A percentile compares a stretch with the other conserved stretches of the same genome.
phyloP scores from a whole-genome alignment of 441 rosid genomes.

The Croton setiger region DNA sequence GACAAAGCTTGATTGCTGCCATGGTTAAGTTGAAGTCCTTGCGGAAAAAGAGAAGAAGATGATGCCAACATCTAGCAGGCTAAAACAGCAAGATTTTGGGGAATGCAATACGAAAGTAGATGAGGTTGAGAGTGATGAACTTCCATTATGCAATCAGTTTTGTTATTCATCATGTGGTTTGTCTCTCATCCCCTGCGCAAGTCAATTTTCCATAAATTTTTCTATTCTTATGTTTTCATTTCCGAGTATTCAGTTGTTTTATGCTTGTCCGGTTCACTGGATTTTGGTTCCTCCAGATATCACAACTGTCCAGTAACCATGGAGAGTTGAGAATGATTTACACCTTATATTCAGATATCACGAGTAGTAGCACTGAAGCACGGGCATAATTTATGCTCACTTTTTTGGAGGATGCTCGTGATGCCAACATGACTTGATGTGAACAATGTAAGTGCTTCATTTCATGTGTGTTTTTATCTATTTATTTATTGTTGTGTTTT shows the following conservation, averaged over 20 bases:
- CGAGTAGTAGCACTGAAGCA: background rate
- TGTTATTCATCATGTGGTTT: conserved; percentile 21
- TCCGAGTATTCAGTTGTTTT: background rate
- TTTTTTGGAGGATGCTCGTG: background rate
- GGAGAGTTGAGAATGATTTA: background rate
- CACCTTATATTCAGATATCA: background rate
- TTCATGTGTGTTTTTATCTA: background rate
- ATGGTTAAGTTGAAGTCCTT: conserved; percentile 46
- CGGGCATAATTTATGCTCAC: background rate
- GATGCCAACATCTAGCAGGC: conserved; percentile 19
- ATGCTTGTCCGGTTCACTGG: conserved; percentile 25
- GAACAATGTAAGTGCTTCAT: background rate
- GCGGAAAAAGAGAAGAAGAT: conserved; percentile 38
- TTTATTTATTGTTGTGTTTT: background rate
- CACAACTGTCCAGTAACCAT: background rate
- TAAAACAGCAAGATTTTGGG: conserved; percentile 5
- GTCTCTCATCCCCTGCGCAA: conserved; percentile 4
- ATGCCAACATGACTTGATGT: conserved; percentile 1
- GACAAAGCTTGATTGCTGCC: conserved; percentile 41
- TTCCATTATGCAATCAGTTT: background rate
- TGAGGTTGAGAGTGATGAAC: conserved; percentile 10
- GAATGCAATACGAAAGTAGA: conserved; percentile 8
- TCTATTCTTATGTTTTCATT: background rate
- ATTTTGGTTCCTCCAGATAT: conserved; percentile 14
- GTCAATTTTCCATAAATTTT: background rate